A percentile compares a stretch with the other conserved stretches of the same genome.
These are phyloP conservation scores for Dendrobium nobile DNA, from an alignment of 106 monocot species.

Conservation along the genomic window DNA sequence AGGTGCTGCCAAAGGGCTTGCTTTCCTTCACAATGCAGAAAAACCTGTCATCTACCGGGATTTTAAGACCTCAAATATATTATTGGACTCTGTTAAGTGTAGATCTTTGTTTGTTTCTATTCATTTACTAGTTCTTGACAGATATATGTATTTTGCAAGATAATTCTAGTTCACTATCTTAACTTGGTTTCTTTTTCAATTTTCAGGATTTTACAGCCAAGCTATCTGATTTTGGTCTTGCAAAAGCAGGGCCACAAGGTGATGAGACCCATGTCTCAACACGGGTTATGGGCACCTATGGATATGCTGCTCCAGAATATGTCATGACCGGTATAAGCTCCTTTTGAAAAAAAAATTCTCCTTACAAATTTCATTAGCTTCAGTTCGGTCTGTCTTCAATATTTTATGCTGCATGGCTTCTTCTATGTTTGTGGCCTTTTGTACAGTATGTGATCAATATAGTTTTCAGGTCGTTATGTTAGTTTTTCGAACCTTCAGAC, in stretches of 20 bases:
- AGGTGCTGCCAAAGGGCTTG: conserved; percentile 86
- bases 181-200: conserved; percentile 1
- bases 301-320: conserved; percentile 95
- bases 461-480: not conserved
- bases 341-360: not conserved
- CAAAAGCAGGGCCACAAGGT: conserved; percentile 87
- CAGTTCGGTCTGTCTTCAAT: not conserved
- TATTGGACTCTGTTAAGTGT: conserved; percentile 80
- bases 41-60: conserved; percentile 87
- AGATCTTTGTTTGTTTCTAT: not conserved
- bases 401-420: not conserved
- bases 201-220: conserved; percentile 79
- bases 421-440: not conserved
- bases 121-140: not conserved
- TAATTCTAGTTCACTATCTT: not conserved
- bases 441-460: not conserved
- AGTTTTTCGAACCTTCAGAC: not conserved
- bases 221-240: conserved; percentile 92
- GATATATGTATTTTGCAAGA: not conserved
- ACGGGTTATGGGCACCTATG: conserved; percentile 92
- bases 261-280: conserved; percentile 94
- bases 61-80: conserved; percentile 95
- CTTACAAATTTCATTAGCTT: not conserved
- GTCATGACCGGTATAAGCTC: conserved; percentile 78
- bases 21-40: conserved; percentile 91